Evolutionary conservation across 2,329 filamentous ascomycete genomes (phyloP), one percentile per base, ranked within the genome.

Genomic region (Aspergillus sp.): DNA sequence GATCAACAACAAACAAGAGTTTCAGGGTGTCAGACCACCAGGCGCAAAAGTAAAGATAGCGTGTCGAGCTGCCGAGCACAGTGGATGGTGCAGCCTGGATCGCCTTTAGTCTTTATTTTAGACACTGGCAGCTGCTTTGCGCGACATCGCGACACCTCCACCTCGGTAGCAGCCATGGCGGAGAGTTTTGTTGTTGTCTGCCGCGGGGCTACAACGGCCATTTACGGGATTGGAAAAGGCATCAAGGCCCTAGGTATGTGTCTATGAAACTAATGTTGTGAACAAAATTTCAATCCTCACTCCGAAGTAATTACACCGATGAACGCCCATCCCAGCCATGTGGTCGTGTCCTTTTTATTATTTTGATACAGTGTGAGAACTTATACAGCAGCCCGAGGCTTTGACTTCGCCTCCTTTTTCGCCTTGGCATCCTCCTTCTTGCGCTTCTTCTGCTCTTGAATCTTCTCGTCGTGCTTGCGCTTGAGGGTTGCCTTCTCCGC

Each of bases 381-480:
- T 52, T 52, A 64, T 35, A 52, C 59, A 33, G 84, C 80, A 21
- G 87, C 89, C 62, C 90, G 86, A 14, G 93, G 93, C 79, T 93
- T 96, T 6, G 89, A 83, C 79, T 97, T 99, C 21, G 87, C 85
- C 63, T 90, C 90, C 64, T 93, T 93, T 84, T 98, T 99, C 64
- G 93, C 91, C 81, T 97, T 97, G 70, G 93, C 93, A 57, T 96
- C 91, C 62, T 90, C 87, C 84, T 97, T 99, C 66, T 89, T 83
- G 79, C 93, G 96, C 84, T 98, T 98, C 81, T 93, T 97, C 77
- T 91, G 92, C 66, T 92, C 90, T 68, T 93, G 92, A 33, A 91
- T 82, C 80, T 96, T 96, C 78, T 93, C 90, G 52, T 98, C 93
- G 39, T 95, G 84, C 81, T 98, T 99, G 65, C 95, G 85, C 84